Conservation (phyloP, 768 basidiomycete genomes). For the Fibroporia radiculosa region DNA sequence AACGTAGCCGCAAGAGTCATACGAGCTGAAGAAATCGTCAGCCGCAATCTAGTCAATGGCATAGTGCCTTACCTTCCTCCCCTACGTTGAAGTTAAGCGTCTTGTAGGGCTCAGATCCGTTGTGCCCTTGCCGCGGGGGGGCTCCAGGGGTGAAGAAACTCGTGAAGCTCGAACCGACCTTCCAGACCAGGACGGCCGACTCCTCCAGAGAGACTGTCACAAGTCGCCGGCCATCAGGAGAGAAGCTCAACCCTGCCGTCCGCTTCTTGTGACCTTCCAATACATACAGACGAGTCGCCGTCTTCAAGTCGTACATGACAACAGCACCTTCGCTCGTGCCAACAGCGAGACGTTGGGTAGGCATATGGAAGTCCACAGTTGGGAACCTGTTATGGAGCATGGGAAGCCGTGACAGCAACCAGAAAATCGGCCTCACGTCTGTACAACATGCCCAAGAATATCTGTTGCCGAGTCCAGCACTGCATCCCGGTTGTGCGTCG, state of each 20-base stretch:
- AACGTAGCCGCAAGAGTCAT: conserved; percentile 59
- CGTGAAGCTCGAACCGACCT: conserved; percentile 83
- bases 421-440: conserved; percentile 50
- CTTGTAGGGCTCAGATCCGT: conserved; percentile 83
- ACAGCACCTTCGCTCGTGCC: conserved; percentile 93
- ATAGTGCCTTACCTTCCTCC: conserved; percentile 53
- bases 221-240: conserved; percentile 85
- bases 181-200: conserved; percentile 84
- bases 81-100: conserved; percentile 80
- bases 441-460: conserved; percentile 91
- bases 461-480: conserved; percentile 89
- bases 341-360: conserved; percentile 81
- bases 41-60: neutral
- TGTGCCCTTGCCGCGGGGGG: conserved; percentile 82
- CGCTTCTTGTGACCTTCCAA: conserved; percentile 84
- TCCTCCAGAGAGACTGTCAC: conserved; percentile 86
- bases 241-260: conserved; percentile 83
- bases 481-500: conserved; percentile 65
- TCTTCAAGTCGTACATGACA: conserved; percentile 95
- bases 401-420: neutral
- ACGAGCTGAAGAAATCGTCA: conserved; percentile 28
- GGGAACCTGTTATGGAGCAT: conserved; percentile 54
- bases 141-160: conserved; percentile 89
- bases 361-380: conserved; percentile 87
- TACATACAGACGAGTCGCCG: conserved; percentile 89